Conservation (phyloP, 768 basidiomycete species). For the Termitomyces sp. region DNA sequence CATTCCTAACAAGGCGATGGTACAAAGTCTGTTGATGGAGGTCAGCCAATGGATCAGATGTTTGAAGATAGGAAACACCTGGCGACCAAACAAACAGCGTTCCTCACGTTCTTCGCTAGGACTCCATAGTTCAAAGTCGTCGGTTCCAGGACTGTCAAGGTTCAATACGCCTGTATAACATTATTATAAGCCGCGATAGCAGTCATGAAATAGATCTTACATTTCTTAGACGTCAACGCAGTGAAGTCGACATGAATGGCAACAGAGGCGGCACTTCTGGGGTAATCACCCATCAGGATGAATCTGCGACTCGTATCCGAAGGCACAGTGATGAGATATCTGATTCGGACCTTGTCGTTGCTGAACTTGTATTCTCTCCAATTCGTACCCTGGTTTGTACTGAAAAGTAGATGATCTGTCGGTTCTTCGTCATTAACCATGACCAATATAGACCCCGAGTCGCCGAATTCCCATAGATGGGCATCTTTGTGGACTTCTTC, state of each 20-base stretch:
- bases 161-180: conserved; percentile 55
- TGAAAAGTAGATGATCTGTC: conserved; percentile 85
- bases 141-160: conserved; percentile 65
- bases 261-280: conserved; percentile 45
- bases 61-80: conserved; percentile 39
- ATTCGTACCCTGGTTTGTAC: conserved; percentile 79
- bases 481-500: conserved; percentile 98
- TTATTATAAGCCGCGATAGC: conserved; percentile 3
- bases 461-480: conserved; percentile 96
- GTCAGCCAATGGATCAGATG: not conserved
- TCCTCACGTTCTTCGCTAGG: conserved; percentile 88
- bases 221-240: conserved; percentile 65
- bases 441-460: conserved; percentile 90
- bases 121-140: conserved; percentile 98
- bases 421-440: conserved; percentile 95
- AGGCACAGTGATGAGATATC: conserved; percentile 80
- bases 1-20: conserved; percentile 76
- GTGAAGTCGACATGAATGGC: conserved; percentile 90
- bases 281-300: conserved; percentile 69
- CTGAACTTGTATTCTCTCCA: conserved; percentile 89
- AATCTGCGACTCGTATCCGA: conserved; percentile 89
- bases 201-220: conserved; percentile 38
- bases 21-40: conserved; percentile 64
- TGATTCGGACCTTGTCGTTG: conserved; percentile 67
- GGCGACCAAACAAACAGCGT: conserved; percentile 86